Percentiles rank a stretch among this genome's conserved stretches.
phyloP scores from a whole-genome alignment of 331 rosid genomes.

The Ulmus americana region DNA sequence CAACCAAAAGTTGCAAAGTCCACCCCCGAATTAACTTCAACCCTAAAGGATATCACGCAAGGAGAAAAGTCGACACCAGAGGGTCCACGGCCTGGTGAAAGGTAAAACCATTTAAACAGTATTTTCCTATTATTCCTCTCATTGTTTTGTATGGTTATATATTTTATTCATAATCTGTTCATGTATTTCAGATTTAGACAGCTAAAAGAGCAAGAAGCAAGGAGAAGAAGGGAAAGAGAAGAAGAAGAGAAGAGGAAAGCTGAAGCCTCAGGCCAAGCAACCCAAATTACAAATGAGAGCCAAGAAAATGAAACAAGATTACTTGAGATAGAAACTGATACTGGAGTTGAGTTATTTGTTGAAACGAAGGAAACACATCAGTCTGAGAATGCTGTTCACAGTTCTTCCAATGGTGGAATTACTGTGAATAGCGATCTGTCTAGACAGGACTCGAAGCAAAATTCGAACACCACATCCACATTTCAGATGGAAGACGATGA shows the following conservation, averaged over 20 bases:
- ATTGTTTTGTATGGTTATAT: not conserved
- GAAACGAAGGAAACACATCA: slow-evolving; percentile 30
- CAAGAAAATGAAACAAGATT: slow-evolving; percentile 26
- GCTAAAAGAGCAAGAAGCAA: slow-evolving; percentile 73
- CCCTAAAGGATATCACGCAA: slow-evolving; percentile 27
- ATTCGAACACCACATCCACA: slow-evolving; percentile 30
- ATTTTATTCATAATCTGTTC: slow-evolving; percentile 22
- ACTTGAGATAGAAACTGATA: slow-evolving; percentile 32
- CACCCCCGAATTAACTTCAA: slow-evolving; percentile 33
- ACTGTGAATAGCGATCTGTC: slow-evolving; percentile 44
- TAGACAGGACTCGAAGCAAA: slow-evolving; percentile 33
- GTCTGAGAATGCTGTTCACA: slow-evolving; percentile 24
- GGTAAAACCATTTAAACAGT: slow-evolving; percentile 30
- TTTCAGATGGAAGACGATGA: slow-evolving; percentile 30
- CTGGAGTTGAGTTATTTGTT: slow-evolving; percentile 25
- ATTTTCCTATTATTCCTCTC: slow-evolving; percentile 10
- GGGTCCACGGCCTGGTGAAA: slow-evolving; percentile 70
- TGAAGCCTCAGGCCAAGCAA: slow-evolving; percentile 38
- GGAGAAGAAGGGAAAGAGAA: slow-evolving; percentile 52
- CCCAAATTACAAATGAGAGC: slow-evolving; percentile 28
- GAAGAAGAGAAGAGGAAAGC: slow-evolving; percentile 54
- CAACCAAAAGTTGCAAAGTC: slow-evolving; percentile 39
- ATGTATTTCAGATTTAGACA: slow-evolving; percentile 60
- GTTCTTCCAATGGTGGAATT: slow-evolving; percentile 39
- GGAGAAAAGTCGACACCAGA: slow-evolving; percentile 41